A percentile compares a stretch with the other conserved stretches of the same genome.
These are phyloP conservation scores for Lanmaoa rubissima DNA, from an alignment of 768 basidiomycete species.

Conservation along the genomic window DNA sequence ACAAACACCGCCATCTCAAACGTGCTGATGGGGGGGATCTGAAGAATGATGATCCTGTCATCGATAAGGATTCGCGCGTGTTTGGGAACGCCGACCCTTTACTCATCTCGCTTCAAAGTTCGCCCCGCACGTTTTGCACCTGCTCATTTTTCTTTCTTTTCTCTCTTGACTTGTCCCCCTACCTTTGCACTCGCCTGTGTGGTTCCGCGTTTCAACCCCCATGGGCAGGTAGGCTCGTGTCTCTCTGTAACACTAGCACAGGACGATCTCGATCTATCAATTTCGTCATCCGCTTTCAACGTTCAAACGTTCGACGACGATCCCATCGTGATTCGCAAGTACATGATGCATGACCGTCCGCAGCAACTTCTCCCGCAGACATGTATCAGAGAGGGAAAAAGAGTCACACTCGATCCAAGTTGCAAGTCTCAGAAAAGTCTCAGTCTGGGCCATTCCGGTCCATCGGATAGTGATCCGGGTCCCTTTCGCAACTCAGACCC, in stretches of 20 bases:
- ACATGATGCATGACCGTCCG: not conserved
- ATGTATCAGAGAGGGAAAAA: not conserved
- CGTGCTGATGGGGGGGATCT: not conserved
- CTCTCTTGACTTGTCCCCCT: not conserved
- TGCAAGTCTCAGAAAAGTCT: not conserved
- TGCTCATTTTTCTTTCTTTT: not conserved
- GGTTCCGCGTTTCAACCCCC: not conserved
- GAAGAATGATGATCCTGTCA: not conserved
- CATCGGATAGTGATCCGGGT: not conserved
- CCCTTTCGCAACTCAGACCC: too few relatives aligned
- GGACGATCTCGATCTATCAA: not conserved
- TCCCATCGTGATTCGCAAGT: not conserved
- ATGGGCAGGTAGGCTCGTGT: not conserved
- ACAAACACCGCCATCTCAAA: not conserved
- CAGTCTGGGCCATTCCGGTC: not conserved
- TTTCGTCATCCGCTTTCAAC: not conserved
- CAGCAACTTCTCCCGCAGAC: too few relatives aligned
- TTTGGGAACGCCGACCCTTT: not conserved
- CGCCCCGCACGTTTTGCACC: too few relatives aligned
- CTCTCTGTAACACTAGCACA: not conserved
- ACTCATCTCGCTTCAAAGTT: too few relatives aligned
- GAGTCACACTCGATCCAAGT: not conserved
- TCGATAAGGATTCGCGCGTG: not conserved
- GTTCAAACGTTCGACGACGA: not conserved
- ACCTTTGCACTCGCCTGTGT: not conserved